Evolutionary conservation across 192 early-diverging fungal genomes (phyloP), one percentile per base, ranked within the genome.

Genomic region (Linnemannia zychae): DNA sequence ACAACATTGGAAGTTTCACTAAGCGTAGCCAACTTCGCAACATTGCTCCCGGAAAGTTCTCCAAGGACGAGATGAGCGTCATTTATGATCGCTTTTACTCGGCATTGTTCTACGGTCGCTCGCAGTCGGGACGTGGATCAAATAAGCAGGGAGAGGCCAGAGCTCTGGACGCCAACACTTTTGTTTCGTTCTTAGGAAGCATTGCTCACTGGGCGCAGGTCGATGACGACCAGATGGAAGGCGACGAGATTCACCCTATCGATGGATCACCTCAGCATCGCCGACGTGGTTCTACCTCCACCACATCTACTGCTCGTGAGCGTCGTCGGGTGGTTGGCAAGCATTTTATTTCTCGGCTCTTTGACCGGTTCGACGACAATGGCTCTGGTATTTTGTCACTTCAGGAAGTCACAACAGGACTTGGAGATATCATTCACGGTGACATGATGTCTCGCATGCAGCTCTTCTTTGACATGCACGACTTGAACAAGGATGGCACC

Each of bases 11-110:
- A 89, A 93, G 94, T 72, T 99, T 97, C 79, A 95, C 97, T 0
- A 99, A 99, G 78, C 95, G 96, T 77, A 94, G 93, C 7, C 91
- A 94, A n/a, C 90, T 98, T 71, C 92, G 97, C 38, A 96, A 96
- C 79, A 89, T 99, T 40, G 88, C 92, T 24, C 91, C 91, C 16
- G 91, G 92, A 67, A 91, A 92, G 48, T 99, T 99, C 76, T 93
- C 91, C 76, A 96, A 97, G 80, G 95, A 96, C 57, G 93, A 99
- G 79, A 91, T 98, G 44, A 90, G 95, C 36, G 90, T 96, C 47
- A 88, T 99, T n/a, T 98, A 97, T 80, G 97, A 99, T 87, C 89
- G 94, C 46, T 98, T 92, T 90, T 98, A 94, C 86, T 93, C 89
- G 65, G 96, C 96, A 1, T 84, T 95, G 38, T 95, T 95, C 86